phyloP scores from a whole-genome alignment of 2,329 filamentous ascomycete genomes.

The Chalaropsis thielavioides region DNA sequence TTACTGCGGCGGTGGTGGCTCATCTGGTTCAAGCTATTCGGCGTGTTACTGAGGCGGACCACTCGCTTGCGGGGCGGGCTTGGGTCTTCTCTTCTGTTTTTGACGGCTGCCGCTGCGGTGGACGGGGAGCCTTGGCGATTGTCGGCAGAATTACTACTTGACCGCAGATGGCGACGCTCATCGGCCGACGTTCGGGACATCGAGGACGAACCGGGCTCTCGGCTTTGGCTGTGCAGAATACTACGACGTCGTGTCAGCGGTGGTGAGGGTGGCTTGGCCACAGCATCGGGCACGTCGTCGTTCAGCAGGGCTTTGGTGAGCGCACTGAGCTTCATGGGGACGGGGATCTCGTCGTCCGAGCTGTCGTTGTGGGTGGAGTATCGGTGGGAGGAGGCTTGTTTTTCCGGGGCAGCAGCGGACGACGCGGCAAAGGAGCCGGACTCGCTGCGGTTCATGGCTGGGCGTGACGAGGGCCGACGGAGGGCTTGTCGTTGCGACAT shows the following conservation, averaged over 20 bases:
- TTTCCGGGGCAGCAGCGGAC: constrained; percentile 23
- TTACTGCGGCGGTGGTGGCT: constrained; percentile 36
- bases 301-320: constrained; percentile 74
- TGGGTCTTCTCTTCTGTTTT: constrained; percentile 31
- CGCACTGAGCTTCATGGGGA: constrained; percentile 86
- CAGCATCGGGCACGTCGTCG: constrained; percentile 39
- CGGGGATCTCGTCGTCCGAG: constrained; percentile 85
- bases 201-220: not conserved
- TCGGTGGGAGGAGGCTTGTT: constrained; percentile 29
- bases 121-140: constrained; percentile 26
- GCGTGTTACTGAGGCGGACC: constrained; percentile 40
- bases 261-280: constrained; percentile 32
- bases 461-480: constrained; percentile 35
- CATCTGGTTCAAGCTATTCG: constrained; percentile 31
- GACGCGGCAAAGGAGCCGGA: constrained; percentile 29
- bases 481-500: constrained; percentile 43
- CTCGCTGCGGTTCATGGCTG: constrained; percentile 32
- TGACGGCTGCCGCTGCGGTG: constrained; percentile 30
- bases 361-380: constrained; percentile 55
- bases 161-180: constrained; percentile 33
- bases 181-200: constrained; percentile 23
- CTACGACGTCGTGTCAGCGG: constrained; percentile 37
- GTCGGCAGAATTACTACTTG: constrained; percentile 32
- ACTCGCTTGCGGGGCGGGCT: constrained; percentile 43
- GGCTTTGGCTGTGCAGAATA: constrained; percentile 25